Evolutionary conservation across 2,329 filamentous ascomycete species (phyloP), one percentile per base, ranked within the genome.

Genomic region (Decorospora gaudefroyi): DNA sequence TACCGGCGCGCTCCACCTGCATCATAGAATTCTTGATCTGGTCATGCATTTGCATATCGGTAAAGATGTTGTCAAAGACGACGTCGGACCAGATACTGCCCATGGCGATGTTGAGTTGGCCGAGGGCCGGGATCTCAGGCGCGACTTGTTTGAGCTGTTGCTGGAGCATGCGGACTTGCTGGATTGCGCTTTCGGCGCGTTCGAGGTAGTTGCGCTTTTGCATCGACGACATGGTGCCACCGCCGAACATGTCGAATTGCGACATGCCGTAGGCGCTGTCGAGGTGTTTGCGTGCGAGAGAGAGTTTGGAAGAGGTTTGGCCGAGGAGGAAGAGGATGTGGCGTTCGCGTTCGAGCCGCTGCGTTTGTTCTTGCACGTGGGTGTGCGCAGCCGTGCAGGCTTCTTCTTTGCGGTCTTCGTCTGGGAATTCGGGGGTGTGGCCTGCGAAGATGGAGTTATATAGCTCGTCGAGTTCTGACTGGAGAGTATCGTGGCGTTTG

Each of bases 61-160:
- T 73, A 54, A 78, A 78, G 44, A 80, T 73, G 35, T 79, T 80
- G 54, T 81, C 76, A 52, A 81, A 80, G n/a, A 81, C 68, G 2
- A 81, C 69, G 46, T 81, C 78, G 6, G 68, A 69, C 61, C 80
- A 71, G 10, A 79, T 68, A 40, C 63, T 71, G 0, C 76, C 75
- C 27, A 74, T 69, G 0, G 74, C 72, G 32, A 81, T 74, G 13
- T 62, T 62, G 13, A 79, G 68, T 0, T 59, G 40, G 0, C 65
- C 63, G 38, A 82, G 62, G 3, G 59, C 52, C 2, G 59, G 55
- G 1, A 79, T 65, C 1, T 64, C 47, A 0, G 71, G 72, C 2
- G 74, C 74, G 10, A 72, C 57, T 4, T 62, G 61, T 33, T 65
- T 66, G 2, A 79, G 72, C 35, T 77, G 74, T 4, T 63, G 35